Base-by-base conservation (phyloP, 2,329 filamentous ascomycete species). In the Cladosporium sp. region DNA sequence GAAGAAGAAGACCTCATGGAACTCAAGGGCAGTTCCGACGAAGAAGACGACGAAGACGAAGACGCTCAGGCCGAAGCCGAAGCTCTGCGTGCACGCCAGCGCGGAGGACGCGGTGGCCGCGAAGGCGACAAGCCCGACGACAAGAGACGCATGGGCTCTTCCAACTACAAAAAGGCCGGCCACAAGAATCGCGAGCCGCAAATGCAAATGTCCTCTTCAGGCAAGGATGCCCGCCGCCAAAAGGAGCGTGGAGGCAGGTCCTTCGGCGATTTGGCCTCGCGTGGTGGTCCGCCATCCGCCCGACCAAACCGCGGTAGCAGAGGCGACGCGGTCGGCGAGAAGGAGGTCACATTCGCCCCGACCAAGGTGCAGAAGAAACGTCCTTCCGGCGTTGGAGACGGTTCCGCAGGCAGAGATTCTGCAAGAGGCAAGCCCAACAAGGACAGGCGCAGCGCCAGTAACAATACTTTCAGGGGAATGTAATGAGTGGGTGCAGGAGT, bases 261-360 rank as follows among this genome's bases (percentile, higher is more conserved):
- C 0, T 88, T 88, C 66, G 84, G 80, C 3, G 76, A 82, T 6
- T 76, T 83, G n/a, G 80, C 82, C 0, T 71, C 72, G 15, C 69
- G 70, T 36, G 49, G 38, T 19, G 50, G 50, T 8, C 40, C 43
- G 11, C 72, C 45, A 67, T 60, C 63, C 28, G 59, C 58, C 22
- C 63, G 59, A 20, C 66, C 60, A 15, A 67, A 59, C 15, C 66
- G 63, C 1, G 71, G 68, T 5, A 71, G 63, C 0, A 58, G 59
- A 38, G 61, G 64, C n/a, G 67, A 66, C 22, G 75, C 77, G 0
- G 76, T 81, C 5, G 80, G 80, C 8, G 80, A 82, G 67, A 83
- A 86, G 67, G 82, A 87, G 66, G 81, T 92, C 62, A 88, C 86
- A n/a, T 93, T 92, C 72, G 81, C 86, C 60, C 88, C 88, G 8